A percentile compares a stretch with the other conserved stretches of the same genome.
These are phyloP conservation scores for Chytriomyces confervae DNA, from an alignment of 192 early-diverging fungal species.

Conservation along the genomic window DNA sequence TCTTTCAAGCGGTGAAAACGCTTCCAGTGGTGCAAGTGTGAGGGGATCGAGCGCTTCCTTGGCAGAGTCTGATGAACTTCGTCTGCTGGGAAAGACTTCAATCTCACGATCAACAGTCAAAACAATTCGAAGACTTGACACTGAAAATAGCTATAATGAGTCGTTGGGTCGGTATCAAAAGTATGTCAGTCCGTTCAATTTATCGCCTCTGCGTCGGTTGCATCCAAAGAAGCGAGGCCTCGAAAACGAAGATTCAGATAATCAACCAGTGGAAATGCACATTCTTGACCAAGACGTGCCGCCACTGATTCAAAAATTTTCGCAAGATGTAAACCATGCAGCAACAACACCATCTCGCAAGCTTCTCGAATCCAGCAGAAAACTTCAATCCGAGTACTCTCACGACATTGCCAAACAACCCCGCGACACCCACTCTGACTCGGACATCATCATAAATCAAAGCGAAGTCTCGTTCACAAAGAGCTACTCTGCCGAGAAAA, in stretches of 20 bases:
- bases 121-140: background rate
- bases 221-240: background rate
- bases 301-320: background rate
- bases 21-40: too few species aligned
- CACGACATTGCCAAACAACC: background rate
- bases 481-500: background rate
- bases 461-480: constrained; percentile 5
- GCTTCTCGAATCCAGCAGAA: too few species aligned
- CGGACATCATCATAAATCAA: background rate
- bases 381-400: background rate
- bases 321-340: background rate
- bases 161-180: background rate
- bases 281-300: background rate
- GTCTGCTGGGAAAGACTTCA: background rate
- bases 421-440: background rate
- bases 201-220: background rate
- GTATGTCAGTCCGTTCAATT: background rate
- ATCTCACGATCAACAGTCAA: background rate
- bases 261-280: background rate
- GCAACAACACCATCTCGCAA: too few species aligned
- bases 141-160: background rate
- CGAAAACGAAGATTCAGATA: too few species aligned
- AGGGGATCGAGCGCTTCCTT: background rate
- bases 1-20: too few species aligned
- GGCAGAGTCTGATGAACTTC: background rate